These are phyloP conservation scores for Intubia oerlemansii DNA, from an alignment of 2,329 filamentous ascomycete species.

Conservation along the genomic window DNA sequence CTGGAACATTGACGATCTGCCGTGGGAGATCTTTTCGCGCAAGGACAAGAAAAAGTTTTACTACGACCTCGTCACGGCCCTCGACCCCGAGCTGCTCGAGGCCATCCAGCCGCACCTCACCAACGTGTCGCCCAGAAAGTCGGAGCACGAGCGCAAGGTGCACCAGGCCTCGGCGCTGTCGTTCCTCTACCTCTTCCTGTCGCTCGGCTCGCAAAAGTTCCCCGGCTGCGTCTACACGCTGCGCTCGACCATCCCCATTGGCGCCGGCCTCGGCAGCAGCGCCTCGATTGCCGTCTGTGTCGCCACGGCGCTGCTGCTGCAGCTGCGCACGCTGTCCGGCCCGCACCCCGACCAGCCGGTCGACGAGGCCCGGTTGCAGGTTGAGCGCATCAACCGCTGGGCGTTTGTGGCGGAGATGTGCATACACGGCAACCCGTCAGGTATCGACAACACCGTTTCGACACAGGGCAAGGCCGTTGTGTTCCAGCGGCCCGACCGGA, in stretches of 20 bases:
- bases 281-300: conserved; percentile 88
- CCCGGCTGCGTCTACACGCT: conserved; percentile 74
- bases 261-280: conserved; percentile 77
- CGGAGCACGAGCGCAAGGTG: conserved; percentile 58
- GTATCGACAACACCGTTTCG: conserved; percentile 90
- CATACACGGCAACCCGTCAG: conserved; percentile 91
- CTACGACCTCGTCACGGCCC: conserved; percentile 66
- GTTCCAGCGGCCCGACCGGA: conserved; percentile 63
- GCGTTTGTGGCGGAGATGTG: conserved; percentile 94
- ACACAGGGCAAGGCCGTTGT: conserved; percentile 87
- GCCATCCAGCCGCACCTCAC: conserved; percentile 64
- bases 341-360: conserved; percentile 81
- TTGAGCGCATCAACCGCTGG: conserved; percentile 94
- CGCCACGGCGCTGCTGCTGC: conserved; percentile 62
- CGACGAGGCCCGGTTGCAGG: conserved; percentile 70
- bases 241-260: conserved; percentile 82
- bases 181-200: conserved; percentile 87
- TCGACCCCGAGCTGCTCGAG: conserved; percentile 64
- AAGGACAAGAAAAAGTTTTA: conserved; percentile 85
- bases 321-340: conserved; percentile 70
- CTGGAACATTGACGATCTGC: conserved; percentile 83
- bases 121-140: conserved; percentile 42
- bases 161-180: conserved; percentile 63
- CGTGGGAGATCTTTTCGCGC: conserved; percentile 64
- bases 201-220: conserved; percentile 58